Evolutionary conservation across 176 grass and related monocot species (phyloP).

Genomic region (Cenchrus purpureus): DNA sequence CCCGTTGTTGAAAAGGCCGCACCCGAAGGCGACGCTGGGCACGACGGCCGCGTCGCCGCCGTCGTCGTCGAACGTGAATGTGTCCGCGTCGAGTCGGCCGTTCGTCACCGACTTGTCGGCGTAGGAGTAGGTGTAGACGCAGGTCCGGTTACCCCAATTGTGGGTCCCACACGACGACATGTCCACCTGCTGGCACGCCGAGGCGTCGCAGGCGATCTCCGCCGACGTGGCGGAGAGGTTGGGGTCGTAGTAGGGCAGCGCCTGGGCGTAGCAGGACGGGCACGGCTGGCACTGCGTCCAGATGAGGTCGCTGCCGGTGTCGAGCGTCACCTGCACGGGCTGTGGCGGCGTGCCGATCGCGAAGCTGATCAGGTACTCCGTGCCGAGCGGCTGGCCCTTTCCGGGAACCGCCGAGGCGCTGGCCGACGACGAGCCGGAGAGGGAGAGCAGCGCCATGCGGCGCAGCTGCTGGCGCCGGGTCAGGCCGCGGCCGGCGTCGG

Average conservation of each 20-base stretch:
- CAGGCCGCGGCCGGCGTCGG: slow-evolving; percentile 35
- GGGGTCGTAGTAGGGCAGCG: slow-evolving; percentile 34
- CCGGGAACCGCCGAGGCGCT: not conserved
- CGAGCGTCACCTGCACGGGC: slow-evolving; percentile 36
- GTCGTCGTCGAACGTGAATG: slow-evolving; percentile 5
- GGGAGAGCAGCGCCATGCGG: slow-evolving; percentile 28
- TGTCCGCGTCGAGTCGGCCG: slow-evolving; percentile 34
- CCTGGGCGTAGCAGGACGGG: slow-evolving; percentile 37
- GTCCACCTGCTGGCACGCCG: slow-evolving; percentile 26
- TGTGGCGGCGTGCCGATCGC: slow-evolving; percentile 59
- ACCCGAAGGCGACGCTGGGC: slow-evolving; percentile 40
- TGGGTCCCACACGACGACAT: slow-evolving; percentile 16
- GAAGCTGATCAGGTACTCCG: slow-evolving; percentile 52
- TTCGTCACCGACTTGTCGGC: slow-evolving; percentile 29
- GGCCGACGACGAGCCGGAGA: slow-evolving; percentile 30
- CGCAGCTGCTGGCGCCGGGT: slow-evolving; percentile 38
- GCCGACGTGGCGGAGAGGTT: slow-evolving; percentile 31
- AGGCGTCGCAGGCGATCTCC: not conserved
- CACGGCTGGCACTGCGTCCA: slow-evolving; percentile 60
- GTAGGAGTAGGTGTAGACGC: slow-evolving; percentile 37
- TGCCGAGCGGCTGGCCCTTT: slow-evolving; percentile 4
- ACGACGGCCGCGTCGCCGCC: not conserved
- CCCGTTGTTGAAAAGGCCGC: slow-evolving; percentile 36
- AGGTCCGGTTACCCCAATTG: slow-evolving; percentile 16
- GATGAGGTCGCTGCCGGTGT: slow-evolving; percentile 70